Conservation (phyloP, 2,329 filamentous ascomycete genomes). For the Endothia cerciana region DNA sequence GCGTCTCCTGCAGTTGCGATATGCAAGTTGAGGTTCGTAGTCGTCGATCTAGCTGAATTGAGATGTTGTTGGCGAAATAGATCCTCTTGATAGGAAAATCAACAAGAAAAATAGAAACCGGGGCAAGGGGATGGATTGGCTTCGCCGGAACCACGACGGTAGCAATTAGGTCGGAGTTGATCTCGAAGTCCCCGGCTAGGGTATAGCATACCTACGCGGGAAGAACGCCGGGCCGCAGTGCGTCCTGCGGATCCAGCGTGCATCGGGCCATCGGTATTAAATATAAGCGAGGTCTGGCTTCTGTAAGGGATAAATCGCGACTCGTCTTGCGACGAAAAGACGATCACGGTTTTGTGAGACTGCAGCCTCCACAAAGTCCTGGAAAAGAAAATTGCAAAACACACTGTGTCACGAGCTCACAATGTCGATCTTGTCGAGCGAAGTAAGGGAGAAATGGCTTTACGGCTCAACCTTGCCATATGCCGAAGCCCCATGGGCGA, state of each 20-base stretch:
- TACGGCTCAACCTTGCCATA: conserved; percentile 26
- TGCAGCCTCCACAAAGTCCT: not conserved
- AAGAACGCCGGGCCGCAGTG: not conserved
- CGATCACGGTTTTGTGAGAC: not conserved
- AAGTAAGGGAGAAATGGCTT: conserved; percentile 22
- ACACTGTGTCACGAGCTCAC: not conserved
- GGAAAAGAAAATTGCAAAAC: not conserved
- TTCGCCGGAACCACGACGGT: not conserved
- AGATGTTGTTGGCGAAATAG: too few relatives aligned
- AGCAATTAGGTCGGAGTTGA: not conserved
- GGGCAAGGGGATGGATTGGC: too few relatives aligned
- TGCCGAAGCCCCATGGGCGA: conserved; percentile 27
- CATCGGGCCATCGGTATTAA: not conserved
- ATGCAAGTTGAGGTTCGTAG: too few relatives aligned
- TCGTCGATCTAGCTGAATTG: too few relatives aligned
- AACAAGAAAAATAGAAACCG: too few relatives aligned
- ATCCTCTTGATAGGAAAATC: too few relatives aligned
- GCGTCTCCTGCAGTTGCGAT: too few relatives aligned
- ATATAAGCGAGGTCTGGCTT: not conserved
- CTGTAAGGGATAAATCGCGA: not conserved
- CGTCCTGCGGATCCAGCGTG: not conserved
- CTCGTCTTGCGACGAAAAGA: not conserved
- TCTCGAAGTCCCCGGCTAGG: not conserved
- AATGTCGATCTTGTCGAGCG: conserved; percentile 21
- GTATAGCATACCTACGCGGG: not conserved